Base-by-base conservation (phyloP, 805 yeast species). In the Dipodascus geniculatus region DNA sequence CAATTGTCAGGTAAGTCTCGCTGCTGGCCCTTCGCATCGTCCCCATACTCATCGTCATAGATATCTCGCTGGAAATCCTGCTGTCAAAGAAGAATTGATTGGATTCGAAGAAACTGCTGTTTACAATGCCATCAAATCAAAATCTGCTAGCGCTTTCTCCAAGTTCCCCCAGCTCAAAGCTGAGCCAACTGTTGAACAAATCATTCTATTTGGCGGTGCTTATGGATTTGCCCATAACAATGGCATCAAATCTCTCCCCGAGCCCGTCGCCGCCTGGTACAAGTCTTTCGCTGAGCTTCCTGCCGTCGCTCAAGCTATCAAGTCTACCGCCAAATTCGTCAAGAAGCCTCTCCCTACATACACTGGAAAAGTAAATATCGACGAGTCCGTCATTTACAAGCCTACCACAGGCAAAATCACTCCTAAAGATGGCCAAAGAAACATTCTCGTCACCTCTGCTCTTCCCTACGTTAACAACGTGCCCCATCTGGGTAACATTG, bases 401-500 rank as follows among this genome's bases (percentile, higher is more conserved):
- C 33, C 50, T 28, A 50, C 54, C 44, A 49, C 60, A 58, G 54
- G 33, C 11, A 55, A 57, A 19, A 48, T 55, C 28, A 35, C 50
- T 38, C 99, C 98, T 55, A 79, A 79, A 61, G 73, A 77, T 22
- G 78, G 77, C 54, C 85, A 85, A 71, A 79, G 85, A 65, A 93
- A 93, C 70, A 79, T 91, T 54, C 73, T 93, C 61, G 83, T 93
- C 65, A 91, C 98, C 1, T 90, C 98, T 23, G 98, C 99, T 33
- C 78, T 93, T 63, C 99, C 99, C 9, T 93, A 93, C 63, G 99
- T 93, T 53, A 93, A 93, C 73, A 93, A 93, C 66, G 99, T 93
- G 52, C 99, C 99, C 48, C 99, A 93, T 71, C 77, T 93, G 68
- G 99, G 99, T 64, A 93, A 93, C 73, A 89, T 93, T 61, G 82